Percentiles rank a stretch among this genome's conserved stretches.
Conservation (phyloP, 306 rosid species). For the Glycine tomentella region DNA sequence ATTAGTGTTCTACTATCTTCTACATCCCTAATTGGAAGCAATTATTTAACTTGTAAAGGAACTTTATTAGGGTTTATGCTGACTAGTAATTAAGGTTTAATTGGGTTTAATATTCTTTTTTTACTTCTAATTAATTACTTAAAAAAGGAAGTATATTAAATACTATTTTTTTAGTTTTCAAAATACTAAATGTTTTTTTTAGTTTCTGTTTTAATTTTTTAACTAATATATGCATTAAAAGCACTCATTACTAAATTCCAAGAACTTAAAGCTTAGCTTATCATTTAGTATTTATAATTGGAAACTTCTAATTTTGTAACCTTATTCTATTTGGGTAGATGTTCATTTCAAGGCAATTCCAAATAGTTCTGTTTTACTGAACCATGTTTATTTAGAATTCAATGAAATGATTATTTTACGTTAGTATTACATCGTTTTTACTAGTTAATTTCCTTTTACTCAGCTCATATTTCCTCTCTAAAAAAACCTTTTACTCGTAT, state of each 20-base stretch:
- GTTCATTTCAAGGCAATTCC: neutral
- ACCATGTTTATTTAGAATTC: neutral
- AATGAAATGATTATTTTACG: neutral
- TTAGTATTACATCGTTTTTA: neutral
- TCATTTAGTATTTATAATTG: neutral
- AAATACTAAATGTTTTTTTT: neutral
- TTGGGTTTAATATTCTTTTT: neutral
- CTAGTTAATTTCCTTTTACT: neutral
- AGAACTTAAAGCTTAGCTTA: constrained; percentile 10
- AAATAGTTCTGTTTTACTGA: neutral
- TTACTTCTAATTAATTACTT: constrained; percentile 2
- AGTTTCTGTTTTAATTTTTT: neutral
- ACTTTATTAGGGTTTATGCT: constrained; percentile 19
- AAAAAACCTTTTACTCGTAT: too few species aligned
- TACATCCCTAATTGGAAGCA: neutral
- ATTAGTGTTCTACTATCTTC: neutral
- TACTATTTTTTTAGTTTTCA: neutral
- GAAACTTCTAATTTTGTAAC: constrained; percentile 4
- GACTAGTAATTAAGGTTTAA: neutral
- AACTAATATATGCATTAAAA: constrained; percentile 3
- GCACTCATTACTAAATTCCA: neutral
- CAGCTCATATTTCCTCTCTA: too few species aligned
- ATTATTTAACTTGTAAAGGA: neutral
- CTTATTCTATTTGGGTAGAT: neutral
- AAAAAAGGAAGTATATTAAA: neutral